Percentiles rank a stretch among this genome's conserved stretches.
These are phyloP conservation scores for Chaetomium tenue DNA, from an alignment of 495 filamentous ascomycete genomes.

Conservation along the genomic window DNA sequence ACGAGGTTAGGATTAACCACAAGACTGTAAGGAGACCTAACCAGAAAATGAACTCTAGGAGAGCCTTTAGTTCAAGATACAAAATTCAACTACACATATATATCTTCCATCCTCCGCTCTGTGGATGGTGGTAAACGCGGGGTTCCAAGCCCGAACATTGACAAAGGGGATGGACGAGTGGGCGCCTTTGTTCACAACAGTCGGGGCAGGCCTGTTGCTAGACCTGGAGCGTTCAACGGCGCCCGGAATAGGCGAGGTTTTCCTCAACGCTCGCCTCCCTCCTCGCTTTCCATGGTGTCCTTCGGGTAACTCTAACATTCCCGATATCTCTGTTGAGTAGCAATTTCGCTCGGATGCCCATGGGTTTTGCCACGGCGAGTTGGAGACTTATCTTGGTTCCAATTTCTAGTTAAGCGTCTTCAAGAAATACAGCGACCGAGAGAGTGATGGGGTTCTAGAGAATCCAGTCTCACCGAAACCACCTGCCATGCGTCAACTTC, in stretches of 20 bases:
- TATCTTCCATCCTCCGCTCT: no score
- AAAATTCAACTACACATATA: no score
- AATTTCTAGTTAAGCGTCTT: neutral
- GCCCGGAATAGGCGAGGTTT: slow-evolving; percentile 21
- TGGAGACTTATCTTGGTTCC: neutral
- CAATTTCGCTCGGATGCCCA: neutral
- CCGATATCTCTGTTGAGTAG: neutral
- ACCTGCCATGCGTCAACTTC: slow-evolving; percentile 10
- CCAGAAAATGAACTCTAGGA: no score
- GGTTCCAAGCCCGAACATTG: no score
- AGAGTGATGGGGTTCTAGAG: slow-evolving; percentile 46
- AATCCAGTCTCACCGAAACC: slow-evolving; percentile 45
- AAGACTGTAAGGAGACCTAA: no score
- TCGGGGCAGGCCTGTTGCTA: neutral
- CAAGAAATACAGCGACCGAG: slow-evolving; percentile 31
- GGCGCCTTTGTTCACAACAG: neutral
- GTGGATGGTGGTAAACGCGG: no score
- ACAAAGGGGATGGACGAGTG: neutral
- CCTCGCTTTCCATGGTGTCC: slow-evolving; percentile 23
- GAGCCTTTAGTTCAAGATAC: no score
- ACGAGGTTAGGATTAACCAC: no score
- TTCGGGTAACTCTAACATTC: neutral
- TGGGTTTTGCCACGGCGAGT: neutral
- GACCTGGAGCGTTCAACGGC: neutral
- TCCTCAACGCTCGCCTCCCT: slow-evolving; percentile 19